Conservation (phyloP, 2,329 filamentous ascomycete species). For the Pseudodiploospora longispora region DNA sequence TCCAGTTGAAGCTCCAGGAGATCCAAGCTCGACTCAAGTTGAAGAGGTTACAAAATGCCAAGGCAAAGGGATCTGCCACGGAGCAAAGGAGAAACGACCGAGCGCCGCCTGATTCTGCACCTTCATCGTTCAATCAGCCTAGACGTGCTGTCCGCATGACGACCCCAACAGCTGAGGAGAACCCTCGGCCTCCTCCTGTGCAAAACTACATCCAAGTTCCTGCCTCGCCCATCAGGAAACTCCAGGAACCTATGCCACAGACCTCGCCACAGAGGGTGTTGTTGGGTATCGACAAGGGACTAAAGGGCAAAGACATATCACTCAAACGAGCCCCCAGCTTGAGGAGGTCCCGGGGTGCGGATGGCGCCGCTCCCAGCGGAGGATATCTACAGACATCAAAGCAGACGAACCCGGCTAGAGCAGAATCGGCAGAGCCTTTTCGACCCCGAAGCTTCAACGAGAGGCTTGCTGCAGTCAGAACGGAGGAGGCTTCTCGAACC, state of each 20-base stretch:
- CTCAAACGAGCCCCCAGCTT: conserved; percentile 61
- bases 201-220: conserved; percentile 60
- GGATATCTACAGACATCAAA: conserved; percentile 38
- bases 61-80: conserved; percentile 12
- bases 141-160: conserved; percentile 16
- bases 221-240: conserved; percentile 59
- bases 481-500: conserved; percentile 41
- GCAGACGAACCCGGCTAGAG: conserved; percentile 24
- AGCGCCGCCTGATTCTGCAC: conserved; percentile 12
- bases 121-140: conserved; percentile 14
- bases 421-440: conserved; percentile 19
- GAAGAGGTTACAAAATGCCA: conserved; percentile 69
- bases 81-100: conserved; percentile 14
- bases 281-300: conserved; percentile 83
- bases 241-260: conserved; percentile 42
- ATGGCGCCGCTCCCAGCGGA: conserved; percentile 17
- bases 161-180: conserved; percentile 18
- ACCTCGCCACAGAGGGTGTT: conserved; percentile 72
- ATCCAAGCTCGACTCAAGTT: conserved; percentile 83
- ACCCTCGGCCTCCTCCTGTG: conserved; percentile 14
- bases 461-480: conserved; percentile 64
- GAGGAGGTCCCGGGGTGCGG: conserved; percentile 17
- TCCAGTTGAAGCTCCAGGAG: conserved; percentile 77
- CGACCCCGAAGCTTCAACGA: conserved; percentile 68
- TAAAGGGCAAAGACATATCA: conserved; percentile 74